Base-by-base conservation (phyloP, 2,329 filamentous ascomycete species). In the Fusarium bactridioides region DNA sequence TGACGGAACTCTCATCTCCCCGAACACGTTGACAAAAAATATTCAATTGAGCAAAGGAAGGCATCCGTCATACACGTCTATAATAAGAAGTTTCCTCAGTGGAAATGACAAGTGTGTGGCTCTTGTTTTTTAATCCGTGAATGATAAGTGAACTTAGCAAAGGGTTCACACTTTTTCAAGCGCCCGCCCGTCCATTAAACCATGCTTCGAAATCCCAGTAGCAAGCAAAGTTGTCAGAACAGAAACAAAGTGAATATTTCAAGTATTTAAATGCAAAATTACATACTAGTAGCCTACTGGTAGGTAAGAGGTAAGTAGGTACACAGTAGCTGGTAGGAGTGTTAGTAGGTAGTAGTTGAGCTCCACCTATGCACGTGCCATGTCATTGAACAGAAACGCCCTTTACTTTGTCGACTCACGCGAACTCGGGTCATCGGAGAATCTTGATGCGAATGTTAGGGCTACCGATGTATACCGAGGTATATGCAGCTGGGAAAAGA, bases 391-490 rank as follows among this genome's bases (percentile, higher is more conserved):
- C 33, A 33, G 18, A 25, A 51, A 68, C 62, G 67, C 70, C 70
- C 58, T 74, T 69, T 72, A 47, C 60, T 67, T 51, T 68, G 69
- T 67, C 68, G 54, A 56, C 63, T 64, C 62, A 57, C 23, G 54
- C 44, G 31, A 35, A 23, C 13, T 40, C 43, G 47, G 62, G 27
- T 55, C 37, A 31, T 66, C 67, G 70, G 50, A 65, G 25, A 48
- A 67, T 65, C 33, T 50, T 66, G 50, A 73, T 70, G 62, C 70
- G 62, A 68, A 63, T 70, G 71, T 64, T 70, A 73, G 73, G 69
- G 69, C 64, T 59, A 40, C 61, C 66, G 68, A 56, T 58, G 59
- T 58, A 38, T 74, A 50, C 71, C 71, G 71, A 73, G 63, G 68
- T 21, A 53, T 50, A 58, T 27, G 35, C 23, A 27, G 45, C 44